A percentile compares a stretch with the other conserved stretches of the same genome.
These are phyloP conservation scores for Berberis thunbergii DNA, from an alignment of 164 flowering plant species.

Conservation along the genomic window DNA sequence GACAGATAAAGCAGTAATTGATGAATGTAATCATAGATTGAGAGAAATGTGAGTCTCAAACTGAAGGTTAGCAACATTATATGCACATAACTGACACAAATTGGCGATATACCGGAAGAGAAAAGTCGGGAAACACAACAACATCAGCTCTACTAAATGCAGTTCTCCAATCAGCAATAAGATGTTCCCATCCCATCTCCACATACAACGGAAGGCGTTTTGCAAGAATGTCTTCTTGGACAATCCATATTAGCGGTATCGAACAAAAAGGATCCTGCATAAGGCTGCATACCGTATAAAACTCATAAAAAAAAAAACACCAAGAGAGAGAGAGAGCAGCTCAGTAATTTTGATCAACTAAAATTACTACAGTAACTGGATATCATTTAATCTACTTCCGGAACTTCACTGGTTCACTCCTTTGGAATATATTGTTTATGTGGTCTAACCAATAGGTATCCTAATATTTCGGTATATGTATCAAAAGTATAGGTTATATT, in stretches of 20 bases:
- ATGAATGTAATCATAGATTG: conserved; percentile 5
- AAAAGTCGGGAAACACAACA: conserved; percentile 73
- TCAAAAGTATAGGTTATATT: too few relatives aligned
- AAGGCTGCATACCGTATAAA: conserved; percentile 89
- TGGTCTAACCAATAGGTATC: too few relatives aligned
- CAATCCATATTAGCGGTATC: conserved; percentile 83
- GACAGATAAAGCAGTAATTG: conserved; percentile 24
- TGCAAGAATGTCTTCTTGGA: conserved; percentile 81
- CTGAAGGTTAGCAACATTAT: background rate
- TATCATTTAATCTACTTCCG: too few relatives aligned
- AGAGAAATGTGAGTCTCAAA: background rate
- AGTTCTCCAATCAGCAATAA: conserved; percentile 64
- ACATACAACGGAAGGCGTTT: conserved; percentile 57
- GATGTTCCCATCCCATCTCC: conserved; percentile 53
- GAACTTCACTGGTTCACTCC: too few relatives aligned
- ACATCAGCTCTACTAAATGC: conserved; percentile 74
- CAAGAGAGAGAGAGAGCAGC: background rate
- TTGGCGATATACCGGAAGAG: conserved; percentile 56
- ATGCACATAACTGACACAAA: background rate
- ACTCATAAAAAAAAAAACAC: conserved; percentile 38
- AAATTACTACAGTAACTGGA: too few relatives aligned
- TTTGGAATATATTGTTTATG: too few relatives aligned
- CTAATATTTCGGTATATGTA: too few relatives aligned
- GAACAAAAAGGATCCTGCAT: conserved; percentile 99
- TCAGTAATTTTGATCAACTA: too few relatives aligned